Base-by-base conservation (phyloP, 2,329 filamentous ascomycete genomes). In the Aspergillus sp. region DNA sequence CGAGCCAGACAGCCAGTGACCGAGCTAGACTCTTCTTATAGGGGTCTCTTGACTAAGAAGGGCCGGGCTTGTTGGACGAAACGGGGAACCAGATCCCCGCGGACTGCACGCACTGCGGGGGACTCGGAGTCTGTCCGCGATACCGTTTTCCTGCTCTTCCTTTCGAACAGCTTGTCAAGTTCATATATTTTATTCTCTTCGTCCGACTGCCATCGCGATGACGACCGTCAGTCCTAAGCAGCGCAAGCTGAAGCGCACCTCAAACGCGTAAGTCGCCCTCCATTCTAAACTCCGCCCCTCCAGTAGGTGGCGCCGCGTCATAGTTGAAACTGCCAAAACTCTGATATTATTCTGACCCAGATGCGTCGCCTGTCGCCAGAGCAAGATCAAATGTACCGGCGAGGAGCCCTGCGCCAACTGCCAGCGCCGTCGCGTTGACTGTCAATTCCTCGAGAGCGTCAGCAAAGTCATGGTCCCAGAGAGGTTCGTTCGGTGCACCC, bases 301-400 rank as follows among this genome's bases (percentile, higher is more conserved):
- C 21, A 21, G 21, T 17, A 17, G 19, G 23, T 21, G 23, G 9
- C 23, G 23, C 23, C 23, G 6, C 23, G 23, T 7, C 5, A 25
- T 25, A 7, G 21, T 21, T 21, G 21, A 21, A 21, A 21, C 21
- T 1, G 21, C 21, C 21, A 21, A 21, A 21, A 21, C 21, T 21
- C 21, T 21, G 21, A 21, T 21, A 21, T 21, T 21, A 21, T 21
- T 21, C 21, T 4, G 21, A 21, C 21, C 1, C 71, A 67, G 66
- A 43, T 68, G 66, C 51, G 58, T 58, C 31, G 58, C 65, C 45
- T 79, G 77, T 55, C 74, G 77, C 11, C 67, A 70, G 49, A 75
- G 75, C 58, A 79, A 79, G 62, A 77, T 78, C 54, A 75, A 73
- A 62, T 79, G 76, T 65, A 73, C 74, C 19, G 76, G 76, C n/a